Base-by-base conservation (phyloP, 2,329 filamentous ascomycete species). In the Periconia digitata region DNA sequence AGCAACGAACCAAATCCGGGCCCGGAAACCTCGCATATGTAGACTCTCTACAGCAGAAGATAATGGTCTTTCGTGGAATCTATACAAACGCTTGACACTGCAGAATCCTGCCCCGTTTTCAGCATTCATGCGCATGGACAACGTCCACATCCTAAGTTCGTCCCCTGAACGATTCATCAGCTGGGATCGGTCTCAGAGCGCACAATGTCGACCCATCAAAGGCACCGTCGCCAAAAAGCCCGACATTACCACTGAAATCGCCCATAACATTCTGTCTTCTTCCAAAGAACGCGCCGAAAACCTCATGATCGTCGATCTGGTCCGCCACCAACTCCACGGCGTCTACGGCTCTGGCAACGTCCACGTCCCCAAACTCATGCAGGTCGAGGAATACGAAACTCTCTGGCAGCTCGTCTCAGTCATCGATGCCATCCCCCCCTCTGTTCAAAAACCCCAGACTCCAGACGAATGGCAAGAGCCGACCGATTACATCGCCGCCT, bases 251-350 rank as follows among this genome's bases (percentile, higher is more conserved):
- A 77, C 87, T n/a, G 81, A 79, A 5, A 81, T 88, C 61, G 92
- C 92, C 1, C 84, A 86, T 51, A 74, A 76, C 22, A 82, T 95
- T 34, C 81, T 96, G 13, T 83, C 86, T 48, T 81, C 89, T 0
- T 86, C 89, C 18, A 97, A 97, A 69, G 94, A 97, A 70, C 85
- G 89, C 60, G 92, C 92, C 0, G 92, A 97, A 75, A 97, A 97
- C 64, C 80, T 97, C 20, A 97, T 97, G 94, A 96, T 97, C 61
- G 92, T 96, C 2, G 92, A 97, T 69, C 79, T 97, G 1, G 94
- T 96, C n/a, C 83, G 92, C 0, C 92, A 97, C 65, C 92, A 97
- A 69, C 77, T 97, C 12, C 88, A 95, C 70, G 84, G 86, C n/a
- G 85, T 95, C 8, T 90, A 87, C 51, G 89, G 89, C 5, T 81